Evolutionary conservation across 257 asterid genomes (phyloP).

Genomic region (Solanum pinnatisectum): DNA sequence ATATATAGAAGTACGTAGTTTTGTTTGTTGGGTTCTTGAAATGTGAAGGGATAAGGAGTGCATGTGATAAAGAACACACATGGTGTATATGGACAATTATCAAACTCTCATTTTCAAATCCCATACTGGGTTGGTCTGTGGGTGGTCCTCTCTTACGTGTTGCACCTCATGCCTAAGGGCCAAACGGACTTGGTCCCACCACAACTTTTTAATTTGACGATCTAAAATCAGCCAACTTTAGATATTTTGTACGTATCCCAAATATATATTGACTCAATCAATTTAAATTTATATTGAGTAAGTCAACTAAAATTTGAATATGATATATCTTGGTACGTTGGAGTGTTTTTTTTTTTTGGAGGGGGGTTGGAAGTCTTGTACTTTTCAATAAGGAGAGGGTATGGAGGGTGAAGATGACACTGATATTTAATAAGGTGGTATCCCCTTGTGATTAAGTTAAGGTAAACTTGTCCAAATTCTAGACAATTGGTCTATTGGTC

Average conservation of each 20-base stretch:
- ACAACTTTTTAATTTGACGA: background rate
- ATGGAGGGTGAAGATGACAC: background rate
- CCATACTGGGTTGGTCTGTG: background rate
- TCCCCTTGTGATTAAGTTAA: background rate
- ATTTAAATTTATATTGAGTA: background rate
- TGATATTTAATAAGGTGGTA: background rate
- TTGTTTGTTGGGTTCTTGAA: background rate
- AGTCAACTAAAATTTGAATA: no score
- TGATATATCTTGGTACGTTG: no score
- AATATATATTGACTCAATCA: background rate
- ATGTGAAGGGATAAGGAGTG: background rate
- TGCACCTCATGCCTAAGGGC: background rate
- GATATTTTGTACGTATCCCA: background rate
- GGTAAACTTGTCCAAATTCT: background rate
- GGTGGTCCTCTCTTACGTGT: background rate
- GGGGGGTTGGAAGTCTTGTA: background rate
- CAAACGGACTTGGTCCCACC: background rate
- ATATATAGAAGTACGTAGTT: background rate
- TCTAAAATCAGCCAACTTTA: background rate
- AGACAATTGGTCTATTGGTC: background rate
- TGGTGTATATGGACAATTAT: background rate
- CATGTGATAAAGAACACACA: background rate
- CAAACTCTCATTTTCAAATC: background rate
- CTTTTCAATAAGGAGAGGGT: background rate
- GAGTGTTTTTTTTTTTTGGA: background rate